A percentile compares a stretch with the other conserved stretches of the same genome.
Conservation (phyloP, 805 yeast genomes). For the Lipomyces kockii region DNA sequence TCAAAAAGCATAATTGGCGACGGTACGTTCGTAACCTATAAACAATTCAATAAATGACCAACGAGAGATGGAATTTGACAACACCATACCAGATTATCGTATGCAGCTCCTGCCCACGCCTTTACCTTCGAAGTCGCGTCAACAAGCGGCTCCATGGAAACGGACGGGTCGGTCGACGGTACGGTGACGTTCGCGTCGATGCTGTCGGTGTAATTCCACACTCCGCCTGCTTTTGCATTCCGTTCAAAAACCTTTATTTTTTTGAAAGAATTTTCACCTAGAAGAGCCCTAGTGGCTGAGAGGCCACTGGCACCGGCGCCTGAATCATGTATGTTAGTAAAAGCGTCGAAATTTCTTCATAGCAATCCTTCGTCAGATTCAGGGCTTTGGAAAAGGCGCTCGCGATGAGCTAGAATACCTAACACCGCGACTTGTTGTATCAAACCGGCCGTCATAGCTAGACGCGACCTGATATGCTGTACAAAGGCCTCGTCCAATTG, state of each 20-base stretch:
- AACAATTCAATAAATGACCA: neutral
- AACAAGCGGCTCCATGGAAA: constrained; percentile 34
- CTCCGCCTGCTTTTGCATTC: constrained; percentile 68
- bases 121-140: constrained; percentile 38
- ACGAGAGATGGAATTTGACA: neutral
- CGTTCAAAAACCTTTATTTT: constrained; percentile 65
- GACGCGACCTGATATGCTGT: neutral
- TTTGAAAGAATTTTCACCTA: constrained; percentile 53
- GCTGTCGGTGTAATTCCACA: constrained; percentile 67
- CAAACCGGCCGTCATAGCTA: neutral
- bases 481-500: neutral
- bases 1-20: constrained; percentile 68
- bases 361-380: neutral
- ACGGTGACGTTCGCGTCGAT: constrained; percentile 40
- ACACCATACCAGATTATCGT: constrained; percentile 55
- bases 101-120: constrained; percentile 61
- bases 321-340: neutral
- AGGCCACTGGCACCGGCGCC: constrained; percentile 37
- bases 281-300: constrained; percentile 65
- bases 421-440: neutral
- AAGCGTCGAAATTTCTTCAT: neutral
- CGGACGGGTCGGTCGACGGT: constrained; percentile 45
- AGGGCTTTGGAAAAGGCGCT: neutral
- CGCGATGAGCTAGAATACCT: neutral
- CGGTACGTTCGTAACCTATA: constrained; percentile 64